phyloP scores from a whole-genome alignment of 139 green algal genomes.

The Micromonas pusilla region DNA sequence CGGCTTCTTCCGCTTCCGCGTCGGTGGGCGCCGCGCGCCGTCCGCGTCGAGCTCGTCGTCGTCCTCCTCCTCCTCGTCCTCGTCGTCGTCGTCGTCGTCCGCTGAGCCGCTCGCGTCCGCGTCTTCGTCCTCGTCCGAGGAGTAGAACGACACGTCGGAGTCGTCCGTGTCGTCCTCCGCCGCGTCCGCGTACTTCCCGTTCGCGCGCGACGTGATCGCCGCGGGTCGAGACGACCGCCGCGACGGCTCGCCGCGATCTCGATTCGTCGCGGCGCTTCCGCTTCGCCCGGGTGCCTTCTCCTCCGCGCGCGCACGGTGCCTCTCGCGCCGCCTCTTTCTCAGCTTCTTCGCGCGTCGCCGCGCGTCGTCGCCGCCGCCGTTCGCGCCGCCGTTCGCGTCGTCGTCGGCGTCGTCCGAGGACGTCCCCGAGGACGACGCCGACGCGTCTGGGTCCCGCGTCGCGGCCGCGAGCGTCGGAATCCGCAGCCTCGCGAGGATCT shows the following conservation, averaged over 20 bases:
- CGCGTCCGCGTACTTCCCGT: neutral
- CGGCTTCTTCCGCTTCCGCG: neutral
- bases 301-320: too few species aligned
- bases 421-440: too few species aligned
- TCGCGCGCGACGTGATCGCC: neutral
- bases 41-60: neutral
- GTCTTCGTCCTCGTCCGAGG: too few species aligned
- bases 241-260: neutral
- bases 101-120: neutral
- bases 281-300: neutral
- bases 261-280: too few species aligned
- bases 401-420: neutral
- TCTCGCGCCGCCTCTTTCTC: too few species aligned
- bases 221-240: neutral
- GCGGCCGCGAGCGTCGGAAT: neutral
- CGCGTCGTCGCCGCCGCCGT: neutral
- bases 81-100: neutral
- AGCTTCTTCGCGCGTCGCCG: neutral
- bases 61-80: neutral
- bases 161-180: neutral
- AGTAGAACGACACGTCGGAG: neutral
- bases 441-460: neutral
- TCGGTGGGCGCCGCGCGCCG: neutral
- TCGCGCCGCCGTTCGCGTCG: too few species aligned
- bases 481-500: neutral